Evolutionary conservation across 169 alveolate genomes (phyloP), one percentile per base, ranked within the genome.

Genomic region (Eimeria praecox): DNA sequence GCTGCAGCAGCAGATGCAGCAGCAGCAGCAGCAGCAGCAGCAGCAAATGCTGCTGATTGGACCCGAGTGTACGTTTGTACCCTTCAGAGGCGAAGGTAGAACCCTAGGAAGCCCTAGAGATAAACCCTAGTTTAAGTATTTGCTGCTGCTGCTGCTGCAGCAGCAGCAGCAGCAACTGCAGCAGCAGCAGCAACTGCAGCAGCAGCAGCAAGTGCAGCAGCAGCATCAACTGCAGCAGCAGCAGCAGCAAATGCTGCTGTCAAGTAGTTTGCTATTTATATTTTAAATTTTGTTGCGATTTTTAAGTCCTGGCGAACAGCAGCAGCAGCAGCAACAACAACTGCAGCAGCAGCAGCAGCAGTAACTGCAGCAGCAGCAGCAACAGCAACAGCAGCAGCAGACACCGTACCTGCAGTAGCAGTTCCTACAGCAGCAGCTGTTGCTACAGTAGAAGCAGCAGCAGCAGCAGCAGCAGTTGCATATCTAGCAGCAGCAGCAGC

Each of bases 11-110:
- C 66, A 56, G 27, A 5, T 9, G n/a, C 66, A 56, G 66, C 66
- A 56, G 66, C 66, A 56, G 59, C 59, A 9, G 59, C 59, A 52
- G 59, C 59, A 52, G 59, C 59, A 52, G 59, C 59, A 52, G 59
- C 59, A 52, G 59, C 59, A 78, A 78, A 44, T 56, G 33, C 3
- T 49, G 73, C 12, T 46, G 16, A 35, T 80, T 35, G 90, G 73
- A 46, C 90, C 90, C n/a, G 90, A 80, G 22, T 80, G 90, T 24
- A 80, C 64, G 8, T 80, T 80, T 35, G 69, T 80, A 35, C 90
- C 90, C 44, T 80, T 80, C 71, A 80, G 90, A 35, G 90, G 90
- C 5, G 90, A 80, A 42, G 90, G 90, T 4, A 42, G 90, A 42
- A 33, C 52, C 71, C 90, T 80, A 24, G 90, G 90, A 16, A 49